Percentiles rank a stretch among this genome's conserved stretches.
phyloP scores from a whole-genome alignment of 2,329 filamentous ascomycete genomes.

The Apiospora saccharicola region DNA sequence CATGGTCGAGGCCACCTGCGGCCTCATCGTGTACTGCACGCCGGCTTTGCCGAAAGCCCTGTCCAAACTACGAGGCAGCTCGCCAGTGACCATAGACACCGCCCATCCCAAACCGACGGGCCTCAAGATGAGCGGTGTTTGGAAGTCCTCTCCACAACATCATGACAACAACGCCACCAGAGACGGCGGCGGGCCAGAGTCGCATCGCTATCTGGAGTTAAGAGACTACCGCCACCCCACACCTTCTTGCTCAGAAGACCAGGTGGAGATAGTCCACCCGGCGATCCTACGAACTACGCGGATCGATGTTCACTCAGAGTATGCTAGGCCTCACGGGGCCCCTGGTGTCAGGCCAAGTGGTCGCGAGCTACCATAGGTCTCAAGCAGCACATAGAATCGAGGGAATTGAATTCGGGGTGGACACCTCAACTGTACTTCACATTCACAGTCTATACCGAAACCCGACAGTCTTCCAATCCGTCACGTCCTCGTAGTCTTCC shows the following conservation, averaged over 20 bases:
- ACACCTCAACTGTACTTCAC: neutral
- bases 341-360: neutral
- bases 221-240: neutral
- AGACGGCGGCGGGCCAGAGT: no score
- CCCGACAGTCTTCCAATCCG: constrained; percentile 65
- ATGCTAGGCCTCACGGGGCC: neutral
- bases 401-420: neutral
- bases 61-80: neutral
- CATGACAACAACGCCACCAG: neutral
- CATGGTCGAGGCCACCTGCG: constrained; percentile 20
- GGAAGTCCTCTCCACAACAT: no score
- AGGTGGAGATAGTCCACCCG: neutral
- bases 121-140: neutral
- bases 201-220: neutral
- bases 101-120: neutral
- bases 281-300: neutral
- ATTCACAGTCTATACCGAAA: constrained; percentile 65
- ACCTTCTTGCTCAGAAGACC: neutral
- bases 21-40: constrained; percentile 22
- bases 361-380: neutral
- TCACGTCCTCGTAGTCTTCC: constrained; percentile 63
- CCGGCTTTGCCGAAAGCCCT: constrained; percentile 16
- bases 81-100: neutral
- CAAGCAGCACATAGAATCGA: neutral
- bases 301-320: neutral